A percentile compares a stretch with the other conserved stretches of the same genome.
These are phyloP conservation scores for Heliocybe sulcata DNA, from an alignment of 1,284 basidiomycete genomes.

Conservation along the genomic window DNA sequence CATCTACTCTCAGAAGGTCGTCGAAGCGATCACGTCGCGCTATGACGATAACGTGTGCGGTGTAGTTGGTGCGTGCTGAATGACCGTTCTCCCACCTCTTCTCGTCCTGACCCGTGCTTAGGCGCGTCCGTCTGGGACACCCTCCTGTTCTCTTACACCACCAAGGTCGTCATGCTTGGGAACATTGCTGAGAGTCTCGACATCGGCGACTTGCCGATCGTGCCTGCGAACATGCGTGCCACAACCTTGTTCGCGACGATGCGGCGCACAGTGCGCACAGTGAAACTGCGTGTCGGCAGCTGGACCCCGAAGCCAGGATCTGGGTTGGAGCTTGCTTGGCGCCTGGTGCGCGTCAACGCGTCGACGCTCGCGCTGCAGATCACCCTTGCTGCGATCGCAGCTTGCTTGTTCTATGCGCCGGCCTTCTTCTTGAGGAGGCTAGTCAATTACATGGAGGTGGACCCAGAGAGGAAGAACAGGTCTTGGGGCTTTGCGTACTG, in stretches of 20 bases:
- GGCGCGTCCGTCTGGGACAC: conserved; percentile 29
- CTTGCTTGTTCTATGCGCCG: conserved; percentile 71
- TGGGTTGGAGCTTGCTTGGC: conserved; percentile 58
- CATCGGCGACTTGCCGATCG: conserved; percentile 79
- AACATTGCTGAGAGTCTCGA: conserved; percentile 68
- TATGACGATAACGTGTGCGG: conserved; percentile 65
- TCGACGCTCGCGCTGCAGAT: conserved; percentile 35
- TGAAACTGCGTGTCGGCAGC: conserved; percentile 33
- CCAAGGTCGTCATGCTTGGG: conserved; percentile 78
- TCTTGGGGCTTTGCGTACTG: conserved; percentile 74
- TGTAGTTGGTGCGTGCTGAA: conserved; percentile 29
- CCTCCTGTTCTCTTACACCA: conserved; percentile 77
- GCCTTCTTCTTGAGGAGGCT: conserved; percentile 70
- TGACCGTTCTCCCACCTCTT: background rate
- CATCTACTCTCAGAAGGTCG: conserved; percentile 70
- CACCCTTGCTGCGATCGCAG: conserved; percentile 52
- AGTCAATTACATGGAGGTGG: conserved; percentile 68
- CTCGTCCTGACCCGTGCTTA: conserved; percentile 3
- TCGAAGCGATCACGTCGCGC: conserved; percentile 45
- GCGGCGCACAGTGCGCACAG: conserved; percentile 29
- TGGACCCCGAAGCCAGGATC: conserved; percentile 43
- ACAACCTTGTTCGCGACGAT: conserved; percentile 40
- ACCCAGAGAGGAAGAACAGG: conserved; percentile 41
- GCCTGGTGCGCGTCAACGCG: conserved; percentile 48
- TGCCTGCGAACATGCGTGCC: conserved; percentile 41